Percentiles rank a stretch among this genome's conserved stretches.
These are phyloP conservation scores for Thelonectria blattea DNA, from an alignment of 2,329 filamentous ascomycete species.

Conservation along the genomic window DNA sequence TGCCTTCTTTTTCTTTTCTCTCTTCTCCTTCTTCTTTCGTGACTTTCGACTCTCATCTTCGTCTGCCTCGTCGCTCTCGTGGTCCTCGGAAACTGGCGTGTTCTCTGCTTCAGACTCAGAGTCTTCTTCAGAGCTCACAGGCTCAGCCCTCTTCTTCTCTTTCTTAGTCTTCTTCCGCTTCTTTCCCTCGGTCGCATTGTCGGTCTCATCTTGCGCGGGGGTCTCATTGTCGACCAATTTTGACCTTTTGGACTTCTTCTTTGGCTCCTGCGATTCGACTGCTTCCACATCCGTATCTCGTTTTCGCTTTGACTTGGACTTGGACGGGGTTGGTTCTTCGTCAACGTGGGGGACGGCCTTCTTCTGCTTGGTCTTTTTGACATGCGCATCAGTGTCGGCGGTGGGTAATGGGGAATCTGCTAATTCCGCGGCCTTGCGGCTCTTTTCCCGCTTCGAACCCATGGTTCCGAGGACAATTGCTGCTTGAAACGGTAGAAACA, in stretches of 20 bases:
- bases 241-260: constrained; percentile 44
- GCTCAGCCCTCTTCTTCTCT: constrained; percentile 31
- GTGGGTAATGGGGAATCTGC: neutral
- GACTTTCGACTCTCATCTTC: constrained; percentile 20
- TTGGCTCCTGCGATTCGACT: constrained; percentile 37
- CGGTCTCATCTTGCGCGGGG: constrained; percentile 13
- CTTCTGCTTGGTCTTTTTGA: constrained; percentile 42
- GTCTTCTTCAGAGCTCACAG: constrained; percentile 25
- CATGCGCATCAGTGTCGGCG: constrained; percentile 30
- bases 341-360: constrained; percentile 37
- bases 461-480: constrained; percentile 38
- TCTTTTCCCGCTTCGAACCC: constrained; percentile 53
- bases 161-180: constrained; percentile 36
- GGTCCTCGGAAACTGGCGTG: constrained; percentile 36
- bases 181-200: constrained; percentile 25
- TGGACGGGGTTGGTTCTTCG: constrained; percentile 36
- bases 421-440: constrained; percentile 28
- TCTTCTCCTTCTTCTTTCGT: constrained; percentile 21
- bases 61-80: constrained; percentile 43
- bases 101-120: constrained; percentile 11
- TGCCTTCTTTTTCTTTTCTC: neutral
- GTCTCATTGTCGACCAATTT: constrained; percentile 17
- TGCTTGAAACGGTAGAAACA: constrained; percentile 7
- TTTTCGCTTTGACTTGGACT: constrained; percentile 44
- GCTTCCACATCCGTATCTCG: constrained; percentile 42